Base-by-base conservation (phyloP, 1,284 basidiomycete genomes). In the Phylloporus sp. region DNA sequence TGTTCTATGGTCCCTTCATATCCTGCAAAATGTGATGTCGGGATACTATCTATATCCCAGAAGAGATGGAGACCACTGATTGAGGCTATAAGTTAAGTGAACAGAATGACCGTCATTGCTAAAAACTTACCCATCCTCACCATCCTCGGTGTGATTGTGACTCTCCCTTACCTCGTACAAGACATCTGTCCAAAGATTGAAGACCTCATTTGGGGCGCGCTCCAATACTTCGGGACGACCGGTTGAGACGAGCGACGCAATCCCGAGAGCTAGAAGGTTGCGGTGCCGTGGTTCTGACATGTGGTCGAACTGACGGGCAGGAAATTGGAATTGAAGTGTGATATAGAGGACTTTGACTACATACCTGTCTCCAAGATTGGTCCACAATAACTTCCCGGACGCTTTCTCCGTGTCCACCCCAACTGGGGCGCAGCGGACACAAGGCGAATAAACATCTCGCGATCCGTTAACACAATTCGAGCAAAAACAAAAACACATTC, bases 151-250 rank as follows among this genome's bases (percentile, higher is more conserved):
- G 68, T 78, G 76, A 65, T 86, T 78, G 59, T 64, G 81, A 1
- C 89, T 89, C 78, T 96, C 94, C 75, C 90, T 93, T 65, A 96
- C 84, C 78, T 97, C 95, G 17, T 91, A 93, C 56, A 97, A 91
- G 7, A 96, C 94, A 74, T 97, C 95, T 60, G 95, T 83, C 93
- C 95, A 97, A 55, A 97, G 83, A 76, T 96, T 96, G 81, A 94
- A 94, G 70, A 94, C 88, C 73, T 95, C 94, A 8, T 85, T 86
- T 19, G 88, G 85, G 29, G 95, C 81, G 45, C 92, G 85, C 57
- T 87, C 82, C 25, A 95, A 85, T n/a, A 94, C 89, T 71, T 93
- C 90, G 6, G 84, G 84, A 32, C 86, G 85, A 45, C 88, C 90
- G 0, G 92, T 91, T 2, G 93, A 87, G 55, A 93, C 89, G 8